Conservation (phyloP, 106 monocot species). For the Dendrobium huoshanense region DNA sequence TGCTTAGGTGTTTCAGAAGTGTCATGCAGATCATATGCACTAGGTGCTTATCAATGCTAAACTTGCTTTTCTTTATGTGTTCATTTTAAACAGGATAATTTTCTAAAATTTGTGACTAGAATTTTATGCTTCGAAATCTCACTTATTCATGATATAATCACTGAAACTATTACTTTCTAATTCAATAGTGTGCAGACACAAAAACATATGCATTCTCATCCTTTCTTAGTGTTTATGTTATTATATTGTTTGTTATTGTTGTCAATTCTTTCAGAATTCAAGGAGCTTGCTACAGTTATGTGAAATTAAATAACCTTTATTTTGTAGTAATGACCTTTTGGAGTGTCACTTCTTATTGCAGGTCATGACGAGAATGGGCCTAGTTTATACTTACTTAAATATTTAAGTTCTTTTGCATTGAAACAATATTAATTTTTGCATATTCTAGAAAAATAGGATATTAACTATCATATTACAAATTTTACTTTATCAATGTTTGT, state of each 20-base stretch:
- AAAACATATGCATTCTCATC: too few species aligned
- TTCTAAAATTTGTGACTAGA: too few species aligned
- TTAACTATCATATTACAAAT: neutral
- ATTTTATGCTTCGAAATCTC: too few species aligned
- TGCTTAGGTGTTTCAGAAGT: too few species aligned
- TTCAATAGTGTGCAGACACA: too few species aligned
- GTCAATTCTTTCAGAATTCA: neutral
- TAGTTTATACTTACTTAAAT: slow-evolving; percentile 40
- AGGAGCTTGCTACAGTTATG: neutral
- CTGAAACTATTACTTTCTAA: too few species aligned
- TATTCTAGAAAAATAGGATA: neutral
- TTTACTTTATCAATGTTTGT: neutral
- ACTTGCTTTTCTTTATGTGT: neutral
- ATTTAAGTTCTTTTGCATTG: neutral
- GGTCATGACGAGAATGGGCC: slow-evolving; percentile 79
- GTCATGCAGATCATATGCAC: neutral
- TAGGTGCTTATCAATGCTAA: neutral
- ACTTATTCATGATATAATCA: too few species aligned
- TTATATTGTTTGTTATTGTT: neutral
- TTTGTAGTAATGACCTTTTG: slow-evolving; percentile 67
- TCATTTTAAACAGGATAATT: neutral
- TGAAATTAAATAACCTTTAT: neutral
- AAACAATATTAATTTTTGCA: neutral
- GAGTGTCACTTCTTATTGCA: slow-evolving; percentile 75
- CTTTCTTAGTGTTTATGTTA: neutral